Evolutionary conservation across 129 eudicot species (phyloP).

Genomic region (Ambrosia trifida): DNA sequence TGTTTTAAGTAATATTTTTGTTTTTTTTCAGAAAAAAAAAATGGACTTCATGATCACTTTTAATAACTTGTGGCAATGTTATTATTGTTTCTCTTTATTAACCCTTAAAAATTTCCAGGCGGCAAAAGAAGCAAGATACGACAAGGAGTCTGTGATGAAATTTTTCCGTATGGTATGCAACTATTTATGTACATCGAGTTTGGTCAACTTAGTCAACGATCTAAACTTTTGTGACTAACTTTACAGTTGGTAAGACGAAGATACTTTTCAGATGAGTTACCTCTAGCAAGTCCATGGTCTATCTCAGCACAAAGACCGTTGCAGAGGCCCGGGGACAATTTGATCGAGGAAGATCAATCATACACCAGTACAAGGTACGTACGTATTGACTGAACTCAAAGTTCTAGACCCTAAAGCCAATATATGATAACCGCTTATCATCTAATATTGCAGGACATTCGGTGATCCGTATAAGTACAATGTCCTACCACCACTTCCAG

Average conservation of each 20-base stretch:
- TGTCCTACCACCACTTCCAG: slow-evolving; percentile 78
- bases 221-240: neutral
- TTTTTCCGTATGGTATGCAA: slow-evolving; percentile 73
- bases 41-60: neutral
- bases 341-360: slow-evolving; percentile 57
- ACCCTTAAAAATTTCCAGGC: slow-evolving; percentile 50
- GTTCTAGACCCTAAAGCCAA: neutral
- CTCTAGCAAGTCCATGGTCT: slow-evolving; percentile 78
- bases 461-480: slow-evolving; percentile 77
- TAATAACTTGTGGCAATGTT: neutral
- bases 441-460: slow-evolving; percentile 35
- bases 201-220: slow-evolving; percentile 10
- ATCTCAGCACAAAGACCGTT: slow-evolving; percentile 46
- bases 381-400: neutral
- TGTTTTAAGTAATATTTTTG: neutral
- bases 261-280: slow-evolving; percentile 86
- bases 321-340: slow-evolving; percentile 51
- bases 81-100: neutral
- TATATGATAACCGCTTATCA: neutral
- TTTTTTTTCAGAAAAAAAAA: neutral
- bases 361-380: slow-evolving; percentile 60
- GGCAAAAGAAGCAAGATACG: slow-evolving; percentile 92
- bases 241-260: slow-evolving; percentile 92
- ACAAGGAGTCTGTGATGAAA: slow-evolving; percentile 92
- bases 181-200: neutral